phyloP scores from a whole-genome alignment of 2,329 filamentous ascomycete genomes.

The Tolypocladium tropicale region DNA sequence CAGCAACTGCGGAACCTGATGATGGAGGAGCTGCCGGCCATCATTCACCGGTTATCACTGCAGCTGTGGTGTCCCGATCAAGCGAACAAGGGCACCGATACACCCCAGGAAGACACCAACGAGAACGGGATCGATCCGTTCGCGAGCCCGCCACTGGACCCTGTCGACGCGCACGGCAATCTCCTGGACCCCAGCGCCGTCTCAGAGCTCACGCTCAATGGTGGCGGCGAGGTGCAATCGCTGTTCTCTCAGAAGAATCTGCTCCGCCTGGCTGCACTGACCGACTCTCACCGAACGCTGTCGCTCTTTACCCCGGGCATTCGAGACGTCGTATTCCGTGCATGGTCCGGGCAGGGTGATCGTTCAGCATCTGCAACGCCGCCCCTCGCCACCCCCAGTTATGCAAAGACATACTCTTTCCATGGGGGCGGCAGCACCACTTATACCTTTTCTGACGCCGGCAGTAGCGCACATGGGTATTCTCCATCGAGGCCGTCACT shows the following conservation, averaged over 20 bases:
- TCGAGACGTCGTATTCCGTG: conserved; percentile 79
- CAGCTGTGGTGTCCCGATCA: conserved; percentile 87
- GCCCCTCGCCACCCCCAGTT: conserved; percentile 35
- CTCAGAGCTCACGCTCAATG: conserved; percentile 68
- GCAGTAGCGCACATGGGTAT: conserved; percentile 52
- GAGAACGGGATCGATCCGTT: conserved; percentile 68
- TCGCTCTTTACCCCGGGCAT: conserved; percentile 91
- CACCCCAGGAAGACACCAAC: conserved; percentile 37
- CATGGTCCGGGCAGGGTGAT: conserved; percentile 76
- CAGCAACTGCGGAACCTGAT: conserved; percentile 84
- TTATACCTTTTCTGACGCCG: conserved; percentile 65
- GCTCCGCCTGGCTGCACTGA: conserved; percentile 69
- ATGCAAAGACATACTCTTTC: conserved; percentile 56
- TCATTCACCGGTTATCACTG: conserved; percentile 86
- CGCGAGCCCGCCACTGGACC: conserved; percentile 68
- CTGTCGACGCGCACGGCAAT: conserved; percentile 72
- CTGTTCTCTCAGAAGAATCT: conserved; percentile 95
- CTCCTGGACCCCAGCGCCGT: conserved; percentile 65
- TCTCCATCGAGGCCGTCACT: conserved; percentile 60
- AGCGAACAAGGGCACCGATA: conserved; percentile 34
- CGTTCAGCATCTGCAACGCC: conserved; percentile 49
- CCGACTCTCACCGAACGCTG: conserved; percentile 79
- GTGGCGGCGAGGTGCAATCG: conserved; percentile 71
- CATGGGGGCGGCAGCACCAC: conserved; percentile 47
- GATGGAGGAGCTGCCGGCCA: conserved; percentile 95